phyloP scores from a whole-genome alignment of 352 stramenopile genomes.

The Globisporangium viniferum region DNA sequence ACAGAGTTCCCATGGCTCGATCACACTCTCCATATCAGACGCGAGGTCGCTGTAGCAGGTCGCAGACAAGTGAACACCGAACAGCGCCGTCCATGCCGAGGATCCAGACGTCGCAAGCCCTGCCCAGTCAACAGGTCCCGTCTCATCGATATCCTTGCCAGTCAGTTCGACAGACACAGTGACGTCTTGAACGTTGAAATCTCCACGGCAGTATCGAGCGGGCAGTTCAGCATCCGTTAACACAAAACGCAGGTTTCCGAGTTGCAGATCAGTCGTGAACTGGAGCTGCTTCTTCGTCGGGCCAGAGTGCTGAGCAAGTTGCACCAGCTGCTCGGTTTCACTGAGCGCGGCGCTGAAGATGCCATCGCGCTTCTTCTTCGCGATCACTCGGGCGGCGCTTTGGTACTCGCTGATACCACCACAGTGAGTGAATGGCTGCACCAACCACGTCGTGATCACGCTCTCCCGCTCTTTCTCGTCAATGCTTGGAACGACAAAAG shows the following conservation, averaged over 20 bases:
- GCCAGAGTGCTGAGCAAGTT: constrained; percentile 33
- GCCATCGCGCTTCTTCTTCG: constrained; percentile 61
- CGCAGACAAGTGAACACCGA: constrained; percentile 64
- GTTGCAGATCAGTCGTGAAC: constrained; percentile 56
- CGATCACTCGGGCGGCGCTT: constrained; percentile 56
- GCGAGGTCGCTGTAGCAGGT: constrained; percentile 71
- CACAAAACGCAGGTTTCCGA: constrained; percentile 62
- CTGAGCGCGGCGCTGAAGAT: constrained; percentile 57
- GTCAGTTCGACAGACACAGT: constrained; percentile 54
- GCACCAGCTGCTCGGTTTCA: constrained; percentile 55
- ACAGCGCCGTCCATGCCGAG: constrained; percentile 56
- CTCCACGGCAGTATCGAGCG: constrained; percentile 45
- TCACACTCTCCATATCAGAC: constrained; percentile 67
- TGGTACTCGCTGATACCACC: constrained; percentile 75
- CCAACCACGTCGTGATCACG: constrained; percentile 47
- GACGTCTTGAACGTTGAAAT: constrained; percentile 65
- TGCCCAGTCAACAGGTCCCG: constrained; percentile 47
- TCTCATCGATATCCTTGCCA: constrained; percentile 53
- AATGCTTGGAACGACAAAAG: constrained; percentile 46
- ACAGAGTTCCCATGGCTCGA: constrained; percentile 69
- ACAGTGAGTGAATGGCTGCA: constrained; percentile 58
- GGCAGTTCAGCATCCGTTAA: constrained; percentile 58
- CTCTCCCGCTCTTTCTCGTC: constrained; percentile 31
- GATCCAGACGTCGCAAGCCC: constrained; percentile 48
- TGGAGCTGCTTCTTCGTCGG: constrained; percentile 53